Evolutionary conservation across 768 basidiomycete species (phyloP).

Genomic region (Boletus rufocinnamomeus): DNA sequence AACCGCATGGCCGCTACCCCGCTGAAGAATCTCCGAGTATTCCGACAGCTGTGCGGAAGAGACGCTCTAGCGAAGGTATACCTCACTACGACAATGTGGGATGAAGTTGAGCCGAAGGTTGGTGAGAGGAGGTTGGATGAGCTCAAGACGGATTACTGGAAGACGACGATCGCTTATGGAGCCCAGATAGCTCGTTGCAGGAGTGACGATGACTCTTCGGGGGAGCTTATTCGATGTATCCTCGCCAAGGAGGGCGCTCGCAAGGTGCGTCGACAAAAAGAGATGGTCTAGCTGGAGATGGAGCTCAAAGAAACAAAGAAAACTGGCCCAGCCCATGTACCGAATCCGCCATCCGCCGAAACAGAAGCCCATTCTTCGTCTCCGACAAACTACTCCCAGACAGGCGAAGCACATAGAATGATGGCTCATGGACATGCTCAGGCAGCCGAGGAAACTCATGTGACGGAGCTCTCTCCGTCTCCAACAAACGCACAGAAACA

Average conservation of each 20-base stretch:
- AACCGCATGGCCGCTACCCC: slow-evolving; percentile 39
- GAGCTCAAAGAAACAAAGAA: not conserved
- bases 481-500: no score
- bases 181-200: slow-evolving; percentile 11
- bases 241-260: not conserved
- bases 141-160: slow-evolving; percentile 13
- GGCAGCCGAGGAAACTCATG: no score
- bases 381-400: no score
- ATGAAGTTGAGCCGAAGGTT: slow-evolving; percentile 23
- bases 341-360: no score
- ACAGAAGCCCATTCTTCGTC: no score
- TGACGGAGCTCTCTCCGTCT: no score
- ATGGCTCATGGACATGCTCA: no score
- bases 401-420: no score
- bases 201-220: slow-evolving; percentile 10
- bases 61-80: slow-evolving; percentile 35
- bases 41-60: slow-evolving; percentile 31
- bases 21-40: slow-evolving; percentile 36
- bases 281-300: slow-evolving; percentile 8
- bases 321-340: no score
- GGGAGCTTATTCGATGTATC: slow-evolving; percentile 11
- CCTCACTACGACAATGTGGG: slow-evolving; percentile 44
- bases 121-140: slow-evolving; percentile 22
- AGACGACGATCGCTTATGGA: slow-evolving; percentile 11
- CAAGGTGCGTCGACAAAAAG: slow-evolving; percentile 1